These are phyloP conservation scores for Vitis cinerea DNA, from an alignment of 164 flowering plant species.

Conservation along the genomic window DNA sequence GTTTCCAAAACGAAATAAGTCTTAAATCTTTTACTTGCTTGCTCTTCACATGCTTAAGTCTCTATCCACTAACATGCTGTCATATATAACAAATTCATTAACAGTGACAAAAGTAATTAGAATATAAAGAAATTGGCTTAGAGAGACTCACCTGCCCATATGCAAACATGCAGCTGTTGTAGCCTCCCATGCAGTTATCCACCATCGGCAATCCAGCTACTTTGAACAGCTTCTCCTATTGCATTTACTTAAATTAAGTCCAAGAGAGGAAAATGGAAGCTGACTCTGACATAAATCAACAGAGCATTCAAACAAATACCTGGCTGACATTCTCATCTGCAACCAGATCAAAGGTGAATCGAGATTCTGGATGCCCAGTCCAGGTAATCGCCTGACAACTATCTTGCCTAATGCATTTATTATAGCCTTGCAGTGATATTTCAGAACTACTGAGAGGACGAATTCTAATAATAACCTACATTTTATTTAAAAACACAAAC, in stretches of 20 bases:
- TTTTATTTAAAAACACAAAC: background rate
- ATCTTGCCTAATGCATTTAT: slow-evolving; percentile 81
- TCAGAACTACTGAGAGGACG: slow-evolving; percentile 84
- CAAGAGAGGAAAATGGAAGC: background rate
- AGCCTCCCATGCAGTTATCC: slow-evolving; percentile 91
- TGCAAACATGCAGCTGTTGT: slow-evolving; percentile 99
- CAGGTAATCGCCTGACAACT: slow-evolving; percentile 78
- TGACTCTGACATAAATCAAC: background rate
- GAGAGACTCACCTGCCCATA: slow-evolving; percentile 82
- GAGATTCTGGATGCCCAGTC: slow-evolving; percentile 92
- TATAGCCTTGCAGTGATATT: slow-evolving; percentile 75
- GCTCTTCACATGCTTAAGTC: background rate
- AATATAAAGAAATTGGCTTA: background rate
- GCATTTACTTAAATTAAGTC: background rate
- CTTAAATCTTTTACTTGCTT: background rate
- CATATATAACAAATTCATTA: background rate
- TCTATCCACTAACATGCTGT: background rate
- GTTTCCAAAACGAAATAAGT: too few relatives aligned
- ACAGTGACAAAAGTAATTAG: background rate
- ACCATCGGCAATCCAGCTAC: slow-evolving; percentile 98
- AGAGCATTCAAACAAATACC: slow-evolving; percentile 33
- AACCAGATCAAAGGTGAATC: slow-evolving; percentile 87
- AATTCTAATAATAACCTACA: slow-evolving; percentile 89
- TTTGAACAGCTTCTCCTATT: slow-evolving; percentile 88
- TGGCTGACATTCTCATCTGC: slow-evolving; percentile 96